Evolutionary conservation across 75 land plant species (phyloP), one percentile per base, ranked within the genome.

Genomic region (Cunninghamia lanceolata): DNA sequence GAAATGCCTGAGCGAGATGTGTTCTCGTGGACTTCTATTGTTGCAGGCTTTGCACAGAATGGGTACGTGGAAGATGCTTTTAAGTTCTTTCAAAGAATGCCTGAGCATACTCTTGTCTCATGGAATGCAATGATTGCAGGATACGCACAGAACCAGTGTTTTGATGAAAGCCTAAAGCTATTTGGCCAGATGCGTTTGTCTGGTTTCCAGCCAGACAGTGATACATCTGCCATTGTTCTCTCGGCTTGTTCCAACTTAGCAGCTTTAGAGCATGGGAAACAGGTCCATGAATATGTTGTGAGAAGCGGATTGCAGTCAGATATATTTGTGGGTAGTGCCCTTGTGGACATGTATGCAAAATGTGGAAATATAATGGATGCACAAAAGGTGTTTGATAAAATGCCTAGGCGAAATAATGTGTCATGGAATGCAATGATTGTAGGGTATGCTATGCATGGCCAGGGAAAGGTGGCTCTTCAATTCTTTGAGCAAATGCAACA

Each of bases 81-180:
- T n/a, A 40, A 87, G 66, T 38, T 94, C 87, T 96, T 94, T 74
- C 90, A 89, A 30, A 94, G 92, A 88, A 86, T 92, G 90, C 88
- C 42, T 73, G 87, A 89, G 11, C 91, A 88, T 10, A 92, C 91
- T 82, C 84, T 90, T 3, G 75, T 93, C 46, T 89, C 91, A 74
- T 95, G 96, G 93, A 93, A 91, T 30, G 85, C 93, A 3, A 84
- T 94, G 36, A 91, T 95, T 77, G 90, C 94, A 1, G 93, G 90
- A 2, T 88, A 91, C n/a, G 90, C 90, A 17, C 85, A 90, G 89
- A 89, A 90, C 74, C 93, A 92, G 70, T 76, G 47, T 76, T 91
- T 66, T 79, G 87, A 87, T 2, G 88, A 91, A 35, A 94, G 91
- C 1, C 85, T 93, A 84, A 19, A 76, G 9, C 66, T 89, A 13